phyloP scores from a whole-genome alignment of 106 monocot species.

The Dioscorea alata region DNA sequence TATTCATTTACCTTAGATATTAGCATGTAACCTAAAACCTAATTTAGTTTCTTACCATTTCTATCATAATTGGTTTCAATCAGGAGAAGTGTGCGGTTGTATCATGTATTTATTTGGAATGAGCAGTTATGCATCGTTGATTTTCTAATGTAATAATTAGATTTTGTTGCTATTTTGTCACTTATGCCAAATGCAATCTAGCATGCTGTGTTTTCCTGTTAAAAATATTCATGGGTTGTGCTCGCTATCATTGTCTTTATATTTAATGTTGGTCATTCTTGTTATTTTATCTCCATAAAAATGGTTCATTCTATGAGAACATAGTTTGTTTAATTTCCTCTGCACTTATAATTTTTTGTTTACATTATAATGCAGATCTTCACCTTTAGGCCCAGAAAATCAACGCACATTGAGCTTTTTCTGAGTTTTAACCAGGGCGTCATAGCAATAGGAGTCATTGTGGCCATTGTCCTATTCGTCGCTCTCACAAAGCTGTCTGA shows the following conservation, averaged over 20 bases:
- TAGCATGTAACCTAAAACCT: too few species aligned
- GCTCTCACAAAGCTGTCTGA: slow-evolving; percentile 63
- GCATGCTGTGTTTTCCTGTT: too few species aligned
- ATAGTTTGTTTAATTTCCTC: not conserved
- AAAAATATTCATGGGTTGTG: slow-evolving; percentile 39
- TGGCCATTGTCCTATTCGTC: slow-evolving; percentile 45
- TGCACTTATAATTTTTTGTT: not conserved
- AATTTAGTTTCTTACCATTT: too few species aligned
- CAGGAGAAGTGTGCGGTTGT: too few species aligned
- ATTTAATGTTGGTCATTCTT: slow-evolving; percentile 59
- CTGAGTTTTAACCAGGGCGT: slow-evolving; percentile 77
- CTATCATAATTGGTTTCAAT: too few species aligned
- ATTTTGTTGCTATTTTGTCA: too few species aligned
- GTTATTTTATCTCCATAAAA: not conserved
- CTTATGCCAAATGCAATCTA: too few species aligned
- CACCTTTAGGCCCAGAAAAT: slow-evolving; percentile 61
- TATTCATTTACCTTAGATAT: too few species aligned
- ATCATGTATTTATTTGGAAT: too few species aligned
- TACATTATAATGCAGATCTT: slow-evolving; percentile 47
- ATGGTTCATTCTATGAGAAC: not conserved
- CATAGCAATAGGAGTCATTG: slow-evolving; percentile 50
- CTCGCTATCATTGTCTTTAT: slow-evolving; percentile 47
- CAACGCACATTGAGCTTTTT: slow-evolving; percentile 48
- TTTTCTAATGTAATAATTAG: too few species aligned
- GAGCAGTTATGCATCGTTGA: too few species aligned